Base-by-base conservation (phyloP, 108 stramenopile genomes). In the Bacterosira constricta region DNA sequence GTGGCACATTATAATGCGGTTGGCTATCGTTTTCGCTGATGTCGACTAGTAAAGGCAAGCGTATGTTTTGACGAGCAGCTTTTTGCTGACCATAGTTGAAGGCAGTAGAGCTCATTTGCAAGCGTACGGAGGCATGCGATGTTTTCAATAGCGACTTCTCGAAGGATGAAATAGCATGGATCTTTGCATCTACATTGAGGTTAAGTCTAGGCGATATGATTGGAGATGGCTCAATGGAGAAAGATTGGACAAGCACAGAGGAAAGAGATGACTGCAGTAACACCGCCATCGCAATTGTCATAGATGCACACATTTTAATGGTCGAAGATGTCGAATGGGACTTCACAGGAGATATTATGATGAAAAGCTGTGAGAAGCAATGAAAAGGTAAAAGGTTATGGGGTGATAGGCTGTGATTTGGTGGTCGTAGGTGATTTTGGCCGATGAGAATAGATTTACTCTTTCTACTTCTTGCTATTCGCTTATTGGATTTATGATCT, bases 1-100 rank as follows among this genome's bases (percentile, higher is more conserved):
- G 79, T 4, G 92, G 90, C 9, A 81, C 66, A 35, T 81, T 69
- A 56, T 68, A 75, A 27, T 18, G 66, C 50, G n/a, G 66, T 29
- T 58, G 32, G 17, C 39, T 25, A 21, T 32, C 44, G 5, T 65
- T 26, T 15, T 47, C 31, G 9, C 36, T 26, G 32, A 41, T 73
- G 47, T 81, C 75, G 10, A 81, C 75, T 10, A 81, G 49, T 29
- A 81, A 60, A 59, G 80, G 80, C 3, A 81, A 61, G 4, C 69
- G 53, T 0, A 81, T 58, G 60, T 77, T 77, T 61, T 46, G 47
- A n/a, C 71, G 75, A 34, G 80, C 75, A 8, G 45, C 15, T 44
- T 63, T 18, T 20, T 61, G 67, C 15, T 12, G 39, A 36, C 39
- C 37, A 27, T 60, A 62, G 53, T 76, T 76, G 27, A 55, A 72